phyloP scores from a whole-genome alignment of 306 rosid species.

The Castanopsis chinensis region DNA sequence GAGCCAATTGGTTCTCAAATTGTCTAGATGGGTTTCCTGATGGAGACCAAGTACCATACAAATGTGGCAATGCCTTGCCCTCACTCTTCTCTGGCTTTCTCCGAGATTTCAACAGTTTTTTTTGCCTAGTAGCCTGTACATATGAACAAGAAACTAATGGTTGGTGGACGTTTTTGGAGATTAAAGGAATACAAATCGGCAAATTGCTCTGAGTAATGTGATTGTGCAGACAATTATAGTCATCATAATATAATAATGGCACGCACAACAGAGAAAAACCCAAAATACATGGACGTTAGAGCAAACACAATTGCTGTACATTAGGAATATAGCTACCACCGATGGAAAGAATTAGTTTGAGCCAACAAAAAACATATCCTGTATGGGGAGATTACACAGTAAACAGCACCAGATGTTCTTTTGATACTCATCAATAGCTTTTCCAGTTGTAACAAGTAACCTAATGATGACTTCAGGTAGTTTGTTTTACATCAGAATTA shows the following conservation, averaged over 20 bases:
- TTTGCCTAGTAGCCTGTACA: conserved; percentile 55
- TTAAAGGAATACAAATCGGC: conserved; percentile 7
- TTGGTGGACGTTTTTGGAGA: conserved; percentile 4
- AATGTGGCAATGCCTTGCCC: conserved; percentile 41
- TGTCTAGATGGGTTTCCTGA: conserved; percentile 44
- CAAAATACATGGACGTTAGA: background rate
- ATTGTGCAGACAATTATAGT: conserved; percentile 2
- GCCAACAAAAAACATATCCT: too few relatives aligned
- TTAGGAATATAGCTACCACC: background rate
- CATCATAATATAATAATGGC: background rate
- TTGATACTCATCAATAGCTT: too few relatives aligned
- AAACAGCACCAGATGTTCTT: background rate
- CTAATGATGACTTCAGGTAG: background rate
- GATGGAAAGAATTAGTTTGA: too few relatives aligned
- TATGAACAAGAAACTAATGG: conserved; percentile 17
- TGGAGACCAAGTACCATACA: conserved; percentile 58
- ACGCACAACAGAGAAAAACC: background rate
- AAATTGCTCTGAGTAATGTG: conserved; percentile 1
- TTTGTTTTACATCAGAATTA: background rate
- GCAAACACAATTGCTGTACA: background rate
- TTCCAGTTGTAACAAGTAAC: background rate
- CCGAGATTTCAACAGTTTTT: conserved; percentile 37
- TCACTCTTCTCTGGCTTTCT: conserved; percentile 45
- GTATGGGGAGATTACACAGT: background rate
- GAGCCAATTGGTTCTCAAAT: conserved; percentile 48